Evolutionary conservation across 2,329 filamentous ascomycete genomes (phyloP).

Genomic region (Paecilomyces formosus): DNA sequence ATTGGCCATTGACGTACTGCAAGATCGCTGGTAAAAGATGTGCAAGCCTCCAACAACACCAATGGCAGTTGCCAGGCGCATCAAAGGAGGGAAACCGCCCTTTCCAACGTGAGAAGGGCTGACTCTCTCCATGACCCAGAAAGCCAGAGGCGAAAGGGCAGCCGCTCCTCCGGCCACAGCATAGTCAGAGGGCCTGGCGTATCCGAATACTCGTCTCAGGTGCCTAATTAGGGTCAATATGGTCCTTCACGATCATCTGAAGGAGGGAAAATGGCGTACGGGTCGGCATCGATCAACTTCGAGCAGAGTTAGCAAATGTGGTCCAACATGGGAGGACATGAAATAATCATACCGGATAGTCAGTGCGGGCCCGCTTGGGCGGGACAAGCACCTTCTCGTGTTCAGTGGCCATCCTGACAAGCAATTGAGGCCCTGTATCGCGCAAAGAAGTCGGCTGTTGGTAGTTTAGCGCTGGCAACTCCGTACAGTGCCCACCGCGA

Average conservation of each 20-base stretch:
- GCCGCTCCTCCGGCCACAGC: constrained; percentile 60
- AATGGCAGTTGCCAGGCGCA: constrained; percentile 70
- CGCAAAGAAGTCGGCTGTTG: not conserved
- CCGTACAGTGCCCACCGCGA: not conserved
- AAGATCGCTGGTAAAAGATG: constrained; percentile 76
- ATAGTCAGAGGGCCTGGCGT: constrained; percentile 83
- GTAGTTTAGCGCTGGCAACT: not conserved
- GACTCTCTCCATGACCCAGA: constrained; percentile 74
- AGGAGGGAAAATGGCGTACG: constrained; percentile 54
- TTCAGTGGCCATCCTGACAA: constrained; percentile 28
- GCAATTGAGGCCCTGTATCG: not conserved
- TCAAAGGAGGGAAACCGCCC: constrained; percentile 71
- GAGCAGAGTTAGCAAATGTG: constrained; percentile 16
- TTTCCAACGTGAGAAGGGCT: constrained; percentile 78
- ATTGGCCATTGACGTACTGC: constrained; percentile 52
- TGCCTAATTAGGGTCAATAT: constrained; percentile 54
- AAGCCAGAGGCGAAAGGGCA: constrained; percentile 63
- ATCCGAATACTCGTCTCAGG: constrained; percentile 79
- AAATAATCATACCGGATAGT: constrained; percentile 68
- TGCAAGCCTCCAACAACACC: constrained; percentile 73
- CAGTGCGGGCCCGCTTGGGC: constrained; percentile 70
- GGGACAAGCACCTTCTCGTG: constrained; percentile 50
- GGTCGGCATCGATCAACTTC: constrained; percentile 98
- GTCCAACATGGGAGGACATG: not conserved
- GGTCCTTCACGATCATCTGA: constrained; percentile 1